Base-by-base conservation (phyloP, 1,139 yeast genomes). In the Magnusiomyces ingens region DNA sequence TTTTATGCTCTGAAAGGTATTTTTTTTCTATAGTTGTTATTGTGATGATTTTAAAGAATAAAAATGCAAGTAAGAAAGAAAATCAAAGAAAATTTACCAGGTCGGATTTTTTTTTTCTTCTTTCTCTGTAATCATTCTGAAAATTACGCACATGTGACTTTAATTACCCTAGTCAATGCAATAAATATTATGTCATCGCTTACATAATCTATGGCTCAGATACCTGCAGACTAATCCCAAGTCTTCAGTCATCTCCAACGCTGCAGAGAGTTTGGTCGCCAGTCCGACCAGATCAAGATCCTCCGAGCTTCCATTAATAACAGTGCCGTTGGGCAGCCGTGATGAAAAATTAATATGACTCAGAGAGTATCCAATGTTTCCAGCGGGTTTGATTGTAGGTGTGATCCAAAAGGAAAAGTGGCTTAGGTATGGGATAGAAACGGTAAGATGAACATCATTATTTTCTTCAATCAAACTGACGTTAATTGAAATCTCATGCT, bases 241-340 rank as follows among this genome's bases (percentile, higher is more conserved):
- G 40, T 55, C 58, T 49, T 55, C 58, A 1, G 58, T 55, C 19
- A 48, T 13, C 17, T 53, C 50, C 26, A 55, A 42, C 2, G 51
- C 53, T 11, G 29, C 38, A 12, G 45, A 21, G 29, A 55, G 41
- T 44, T 49, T 55, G 5, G 48, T 41, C 21, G 43, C 35, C 41
- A 51, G 17, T 3, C 17, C 51, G 8, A 40, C 21, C 44, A 38
- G 12, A 17, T 47, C 50, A 2, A 50, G n/a, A 12, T 42, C 51
- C 32, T 26, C 15, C n/a, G 40, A 36, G 17, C n/a, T n/a, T 13
- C 40, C 40, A 26, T 8, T 26, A 12, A 36, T n/a, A 12, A 12
- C 11, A n/a, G 40, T 36, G 11, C 40, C 40, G 40, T 36, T 36
- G n/a, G 40, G 40, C 40, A 36, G 4, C 10, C 40, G n/a, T n/a